phyloP scores from a whole-genome alignment of 148 eudicot genomes.

The Chenopodium berlandieri region DNA sequence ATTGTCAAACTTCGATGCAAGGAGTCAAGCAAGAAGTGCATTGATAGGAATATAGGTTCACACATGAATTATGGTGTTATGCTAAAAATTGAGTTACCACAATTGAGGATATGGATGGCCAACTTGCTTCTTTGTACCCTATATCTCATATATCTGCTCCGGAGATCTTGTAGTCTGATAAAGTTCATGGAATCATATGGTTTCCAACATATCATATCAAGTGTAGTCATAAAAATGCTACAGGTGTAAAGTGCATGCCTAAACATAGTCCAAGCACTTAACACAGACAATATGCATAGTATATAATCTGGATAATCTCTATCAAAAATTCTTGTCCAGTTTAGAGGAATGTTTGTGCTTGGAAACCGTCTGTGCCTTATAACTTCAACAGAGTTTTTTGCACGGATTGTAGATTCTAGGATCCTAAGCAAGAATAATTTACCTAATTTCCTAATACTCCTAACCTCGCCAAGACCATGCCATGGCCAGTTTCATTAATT shows the following conservation, averaged over 20 bases:
- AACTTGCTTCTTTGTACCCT: conserved; percentile 7
- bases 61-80: neutral
- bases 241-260: neutral
- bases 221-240: neutral
- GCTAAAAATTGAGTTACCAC: neutral
- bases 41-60: neutral
- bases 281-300: neutral
- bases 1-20: neutral
- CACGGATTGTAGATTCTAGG: neutral
- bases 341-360: neutral
- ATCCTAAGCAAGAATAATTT: neutral
- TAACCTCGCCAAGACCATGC: neutral
- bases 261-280: neutral
- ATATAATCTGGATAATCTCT: neutral
- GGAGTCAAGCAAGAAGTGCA: neutral
- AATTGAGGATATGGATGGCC: neutral
- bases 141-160: neutral
- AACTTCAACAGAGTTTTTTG: neutral
- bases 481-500: neutral
- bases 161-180: conserved; percentile 6
- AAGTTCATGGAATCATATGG: neutral
- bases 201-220: neutral
- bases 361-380: neutral
- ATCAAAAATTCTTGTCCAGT: neutral
- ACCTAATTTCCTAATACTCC: neutral